phyloP scores from a whole-genome alignment of 345 rosid genomes.

The Microthlaspi erraticum region DNA sequence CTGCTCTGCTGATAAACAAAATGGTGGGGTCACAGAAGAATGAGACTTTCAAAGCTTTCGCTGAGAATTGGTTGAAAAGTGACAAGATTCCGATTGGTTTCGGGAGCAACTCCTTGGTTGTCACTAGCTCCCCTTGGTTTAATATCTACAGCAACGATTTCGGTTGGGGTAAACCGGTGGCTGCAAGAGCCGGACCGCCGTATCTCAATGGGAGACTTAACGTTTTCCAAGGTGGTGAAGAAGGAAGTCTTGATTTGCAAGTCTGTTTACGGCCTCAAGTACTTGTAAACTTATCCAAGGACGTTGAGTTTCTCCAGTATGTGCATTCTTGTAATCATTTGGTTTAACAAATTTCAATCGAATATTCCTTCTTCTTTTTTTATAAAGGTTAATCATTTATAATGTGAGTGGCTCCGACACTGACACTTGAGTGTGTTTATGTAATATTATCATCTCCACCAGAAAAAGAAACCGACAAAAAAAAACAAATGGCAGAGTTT shows the following conservation, averaged over 20 bases:
- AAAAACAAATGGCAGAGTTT: slow-evolving; percentile 24
- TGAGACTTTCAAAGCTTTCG: not conserved
- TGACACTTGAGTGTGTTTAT: slow-evolving; percentile 1
- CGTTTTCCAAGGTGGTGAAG: not conserved
- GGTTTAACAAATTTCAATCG: no score
- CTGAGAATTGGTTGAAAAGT: not conserved
- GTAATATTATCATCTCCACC: not conserved
- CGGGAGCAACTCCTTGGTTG: not conserved
- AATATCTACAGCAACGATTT: slow-evolving; percentile 5
- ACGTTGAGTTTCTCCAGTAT: no score
- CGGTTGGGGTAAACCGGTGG: slow-evolving; percentile 12
- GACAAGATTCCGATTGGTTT: not conserved
- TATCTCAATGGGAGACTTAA: not conserved
- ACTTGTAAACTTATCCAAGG: no score
- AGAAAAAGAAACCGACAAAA: no score
- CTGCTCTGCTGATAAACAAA: slow-evolving; percentile 3
- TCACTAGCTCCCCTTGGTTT: slow-evolving; percentile 6
- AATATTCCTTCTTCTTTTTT: no score
- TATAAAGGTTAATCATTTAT: no score
- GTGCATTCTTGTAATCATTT: no score
- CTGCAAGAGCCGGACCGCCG: slow-evolving; percentile 1
- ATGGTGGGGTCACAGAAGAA: not conserved
- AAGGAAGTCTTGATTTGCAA: not conserved
- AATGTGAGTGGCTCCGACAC: not conserved
- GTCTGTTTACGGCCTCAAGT: not conserved